Conservation (phyloP, 371 early-diverging fungal genomes). For the Syncephalastrum racemosum region DNA sequence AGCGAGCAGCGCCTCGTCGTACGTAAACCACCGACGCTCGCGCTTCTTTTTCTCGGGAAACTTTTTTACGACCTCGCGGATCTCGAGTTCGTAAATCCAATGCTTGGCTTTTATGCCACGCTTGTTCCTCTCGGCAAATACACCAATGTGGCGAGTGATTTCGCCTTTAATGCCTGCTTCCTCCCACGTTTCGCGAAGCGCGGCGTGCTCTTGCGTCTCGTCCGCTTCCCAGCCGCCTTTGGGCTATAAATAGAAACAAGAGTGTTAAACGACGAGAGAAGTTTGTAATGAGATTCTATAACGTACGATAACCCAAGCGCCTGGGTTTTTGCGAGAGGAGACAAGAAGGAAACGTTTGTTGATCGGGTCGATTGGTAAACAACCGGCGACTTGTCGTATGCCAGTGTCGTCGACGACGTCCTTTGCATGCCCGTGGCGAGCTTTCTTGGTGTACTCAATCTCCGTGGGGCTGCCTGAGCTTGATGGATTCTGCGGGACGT, state of each 20-base stretch:
- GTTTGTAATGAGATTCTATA: background rate
- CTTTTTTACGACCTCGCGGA: conserved; percentile 51
- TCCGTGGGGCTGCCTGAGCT: background rate
- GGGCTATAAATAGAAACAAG: conserved; percentile 31
- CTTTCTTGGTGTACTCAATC: conserved; percentile 41
- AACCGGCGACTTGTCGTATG: conserved; percentile 60
- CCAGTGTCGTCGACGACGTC: conserved; percentile 33
- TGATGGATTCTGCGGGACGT: no score
- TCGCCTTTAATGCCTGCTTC: conserved; percentile 63
- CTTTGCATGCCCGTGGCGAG: conserved; percentile 42
- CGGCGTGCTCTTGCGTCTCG: conserved; percentile 66
- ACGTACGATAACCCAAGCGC: conserved; percentile 58
- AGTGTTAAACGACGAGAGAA: background rate
- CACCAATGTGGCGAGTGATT: conserved; percentile 53
- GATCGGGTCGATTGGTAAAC: conserved; percentile 56
- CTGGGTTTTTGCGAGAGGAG: conserved; percentile 51
- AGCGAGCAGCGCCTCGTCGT: conserved; percentile 55
- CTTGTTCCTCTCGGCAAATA: conserved; percentile 51
- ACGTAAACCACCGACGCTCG: conserved; percentile 63
- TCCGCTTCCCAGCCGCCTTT: conserved; percentile 74
- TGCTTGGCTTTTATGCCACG: conserved; percentile 56
- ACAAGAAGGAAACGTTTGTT: conserved; percentile 54
- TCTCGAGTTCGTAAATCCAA: conserved; percentile 63
- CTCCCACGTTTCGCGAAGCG: conserved; percentile 68
- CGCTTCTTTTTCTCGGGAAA: conserved; percentile 66